Evolutionary conservation across 352 stramenopile species (phyloP).

Genomic region (Detonula confervacea): DNA sequence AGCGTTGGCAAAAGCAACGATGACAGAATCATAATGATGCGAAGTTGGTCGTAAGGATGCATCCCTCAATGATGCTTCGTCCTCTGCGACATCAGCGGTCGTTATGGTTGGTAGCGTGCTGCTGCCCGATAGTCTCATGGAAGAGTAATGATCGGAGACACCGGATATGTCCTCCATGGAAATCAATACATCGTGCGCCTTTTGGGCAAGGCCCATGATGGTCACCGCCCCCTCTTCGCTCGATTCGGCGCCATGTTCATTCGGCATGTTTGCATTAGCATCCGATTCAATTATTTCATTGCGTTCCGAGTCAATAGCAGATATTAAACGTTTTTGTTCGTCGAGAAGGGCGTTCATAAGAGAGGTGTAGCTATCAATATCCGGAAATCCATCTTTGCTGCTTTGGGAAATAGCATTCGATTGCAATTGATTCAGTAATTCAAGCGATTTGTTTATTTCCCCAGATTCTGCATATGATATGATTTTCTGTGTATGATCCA

Average conservation of each 20-base stretch:
- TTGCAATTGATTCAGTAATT: conserved; percentile 47
- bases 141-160: conserved; percentile 53
- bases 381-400: conserved; percentile 29
- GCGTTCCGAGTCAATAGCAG: conserved; percentile 6
- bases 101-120: too few relatives aligned
- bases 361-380: conserved; percentile 54
- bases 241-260: conserved; percentile 23
- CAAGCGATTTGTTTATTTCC: conserved; percentile 31
- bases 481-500: conserved; percentile 50
- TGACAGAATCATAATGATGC: conserved; percentile 58
- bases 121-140: conserved; percentile 36
- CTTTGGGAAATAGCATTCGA: conserved; percentile 36
- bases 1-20: conserved; percentile 43
- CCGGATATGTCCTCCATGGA: conserved; percentile 58
- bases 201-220: conserved; percentile 44
- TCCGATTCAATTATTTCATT: conserved; percentile 38
- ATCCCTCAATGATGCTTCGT: conserved; percentile 19
- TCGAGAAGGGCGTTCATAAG: conserved; percentile 49
- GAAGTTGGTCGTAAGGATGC: conserved; percentile 37
- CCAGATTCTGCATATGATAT: conserved; percentile 38
- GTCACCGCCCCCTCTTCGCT: conserved; percentile 18
- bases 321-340: conserved; percentile 46
- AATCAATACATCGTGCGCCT: conserved; percentile 47
- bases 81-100: too few relatives aligned
- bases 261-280: conserved; percentile 21